Base-by-base conservation (phyloP, 2,329 filamentous ascomycete genomes). In the Chaetomium sp. region DNA sequence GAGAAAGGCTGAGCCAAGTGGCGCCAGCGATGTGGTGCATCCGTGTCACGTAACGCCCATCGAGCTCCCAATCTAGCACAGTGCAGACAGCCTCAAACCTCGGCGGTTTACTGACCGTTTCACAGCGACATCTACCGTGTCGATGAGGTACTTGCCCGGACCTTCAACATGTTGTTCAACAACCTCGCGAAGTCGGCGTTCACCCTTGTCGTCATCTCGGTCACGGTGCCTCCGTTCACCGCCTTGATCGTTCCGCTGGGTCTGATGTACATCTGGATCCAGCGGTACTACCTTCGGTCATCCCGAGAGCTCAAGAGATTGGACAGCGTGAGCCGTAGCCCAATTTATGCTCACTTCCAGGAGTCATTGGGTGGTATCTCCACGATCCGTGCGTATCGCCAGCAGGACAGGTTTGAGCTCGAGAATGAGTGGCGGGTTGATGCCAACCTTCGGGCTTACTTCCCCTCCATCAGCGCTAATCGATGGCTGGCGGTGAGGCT, bases 351-450 rank as follows among this genome's bases (percentile, higher is more conserved):
- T 7, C 96, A 99, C 77, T 99, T 99, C 80, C 95, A 99, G 75
- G 96, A 99, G 79, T 96, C 93, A 1, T 85, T 99, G 10, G 94
- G 92, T 67, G 95, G 95, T 51, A 90, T 97, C 74, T 92, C 91
- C 66, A 99, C 95, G 12, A 98, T 99, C 74, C 90, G 96, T 70
- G 96, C 95, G 42, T 99, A 96, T 80, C 86, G 90, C 67, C 94
- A 99, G 76, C 88, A 96, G 77, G 82, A 87, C 69, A 86, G 95
- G 64, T 99, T 99, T 77, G 86, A 91, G 67, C 82, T 91, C 65
- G 96, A 99, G 77, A 99, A 98, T 72, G 93, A 99, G 82, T 97
- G 93, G 92, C 90, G 95, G 51, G 91, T 98, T 68, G 95, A 99
- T 79, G 90, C 92, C 53, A 99, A 99, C 76, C 82, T 98, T 65